Base-by-base conservation (phyloP, 306 rosid genomes). In the Oxytropis ochrocephala region DNA sequence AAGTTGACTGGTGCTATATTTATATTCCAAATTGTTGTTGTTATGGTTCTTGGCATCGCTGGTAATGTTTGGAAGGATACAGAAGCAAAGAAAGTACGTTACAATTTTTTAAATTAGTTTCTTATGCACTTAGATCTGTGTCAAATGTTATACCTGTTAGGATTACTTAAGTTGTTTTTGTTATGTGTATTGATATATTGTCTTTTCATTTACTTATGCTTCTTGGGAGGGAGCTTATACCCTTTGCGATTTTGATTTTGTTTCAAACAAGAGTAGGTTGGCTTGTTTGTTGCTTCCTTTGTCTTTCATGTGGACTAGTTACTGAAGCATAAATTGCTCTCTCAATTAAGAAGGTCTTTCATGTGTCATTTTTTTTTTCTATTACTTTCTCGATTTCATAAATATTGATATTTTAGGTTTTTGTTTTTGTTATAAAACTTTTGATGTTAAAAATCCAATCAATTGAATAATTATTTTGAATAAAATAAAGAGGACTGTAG, bases 51-150 rank as follows among this genome's bases (percentile, higher is more conserved):
- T 46, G 99, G 99, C 38, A 55, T 95, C 68, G 97, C 99, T 48
- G 99, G 99, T 33, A 91, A 95, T 81, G 92, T 89, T 55, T 95
- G 99, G 99, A 95, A 95, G 91, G 91, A 89, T 64, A 89, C 97
- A 64, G 99, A 95, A 85, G 99, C 96, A 44, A 83, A 84, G 84
- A 89, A 95, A 91, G 99, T 91, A 74, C 50, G 83, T 57, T 64
- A 30, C 70, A 24, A 50, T 50, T 36, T 70, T 54, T 66, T 41
- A 69, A 56, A 61, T 65, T 42, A 24, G 67, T 53, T 74, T 79
- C 50, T 33, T 47, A 29, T 65, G 75, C 71, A 56, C 43, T 36
- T 74, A 30, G 35, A 71, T 64, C 68, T 57, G 33, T 61, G 33
- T 52, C 63, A 46, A 50, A 59, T 69, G 47, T 21, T 61, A 38